Evolutionary conservation across 202 grass and related monocot genomes (phyloP).

Genomic region (Musa balbisiana): DNA sequence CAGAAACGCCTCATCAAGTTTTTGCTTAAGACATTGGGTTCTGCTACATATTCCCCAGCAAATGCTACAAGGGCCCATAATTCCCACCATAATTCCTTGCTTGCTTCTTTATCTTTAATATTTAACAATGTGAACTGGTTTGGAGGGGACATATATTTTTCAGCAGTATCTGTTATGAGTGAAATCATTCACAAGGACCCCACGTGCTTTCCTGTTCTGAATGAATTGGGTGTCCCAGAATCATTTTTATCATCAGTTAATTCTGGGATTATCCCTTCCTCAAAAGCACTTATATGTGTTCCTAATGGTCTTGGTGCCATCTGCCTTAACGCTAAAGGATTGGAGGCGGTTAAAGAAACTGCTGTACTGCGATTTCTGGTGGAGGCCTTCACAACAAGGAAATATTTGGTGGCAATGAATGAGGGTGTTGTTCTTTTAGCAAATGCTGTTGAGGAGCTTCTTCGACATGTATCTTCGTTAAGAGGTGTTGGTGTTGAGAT

Average conservation of each 20-base stretch:
- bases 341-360: conserved; percentile 81
- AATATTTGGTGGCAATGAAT: conserved; percentile 95
- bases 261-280: conserved; percentile 70
- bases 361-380: conserved; percentile 67
- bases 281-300: conserved; percentile 88
- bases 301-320: conserved; percentile 97
- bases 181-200: conserved; percentile 99
- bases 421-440: conserved; percentile 96
- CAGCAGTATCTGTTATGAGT: conserved; percentile 96
- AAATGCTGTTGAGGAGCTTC: conserved; percentile 90
- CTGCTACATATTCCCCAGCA: conserved; percentile 86
- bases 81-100: conserved; percentile 62
- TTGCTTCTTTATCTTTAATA: conserved; percentile 79
- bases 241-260: conserved; percentile 78
- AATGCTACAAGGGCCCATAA: conserved; percentile 78
- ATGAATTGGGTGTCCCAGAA: conserved; percentile 87
- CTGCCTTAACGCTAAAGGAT: conserved; percentile 83
- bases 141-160: conserved; percentile 98
- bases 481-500: conserved; percentile 91
- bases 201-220: conserved; percentile 80
- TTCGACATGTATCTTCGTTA: conserved; percentile 87
- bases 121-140: conserved; percentile 86
- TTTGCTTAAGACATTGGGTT: conserved; percentile 89
- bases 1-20: conserved; percentile 90
- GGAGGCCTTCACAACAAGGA: conserved; percentile 68